Evolutionary conservation across 148 eudicot genomes (phyloP), one percentile per base, ranked within the genome.

Genomic region (Vaccinium myrtillus): DNA sequence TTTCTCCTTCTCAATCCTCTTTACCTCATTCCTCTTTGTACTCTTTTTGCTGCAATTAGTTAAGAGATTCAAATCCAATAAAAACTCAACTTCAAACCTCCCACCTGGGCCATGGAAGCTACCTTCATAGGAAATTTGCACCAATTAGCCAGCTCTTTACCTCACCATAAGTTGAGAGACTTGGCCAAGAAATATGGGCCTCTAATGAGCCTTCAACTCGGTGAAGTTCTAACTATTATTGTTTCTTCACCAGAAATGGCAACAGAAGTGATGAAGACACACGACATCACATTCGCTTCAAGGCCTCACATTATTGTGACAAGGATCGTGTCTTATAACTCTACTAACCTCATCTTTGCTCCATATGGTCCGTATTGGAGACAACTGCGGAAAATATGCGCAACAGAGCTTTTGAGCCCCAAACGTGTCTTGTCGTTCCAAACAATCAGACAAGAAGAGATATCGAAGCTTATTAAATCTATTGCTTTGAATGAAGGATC

Each of bases 231-330:
- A 18, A 18, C 77, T 43, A 19, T 75, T 0, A 25, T 75, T 19
- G 77, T 75, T 19, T 86, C 88, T 15, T 86, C 88, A 10, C 65
- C 90, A 4, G 83, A 86, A 25, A 81, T 77, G 4, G 90, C 90
- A 21, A 81, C 63, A 54, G 61, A 84, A 23, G 73, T 88, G 18
- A 71, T 84, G 88, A 83, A 88, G 51, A 81, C 86, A 6, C 87
- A 88, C 21, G 87, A 86, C 48, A 7, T 86, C 1, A 79, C 51
- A 80, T 88, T 88, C 7, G 86, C 90, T 76, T 19, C 49, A 0
- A 75, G 77, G 77, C 77, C 77, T 18, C n/a, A 19, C 77, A 19
- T 3, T 8, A 7, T 75, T 3, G 25, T 1, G 1, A 36, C 77
- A 36, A 43, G 25, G 23, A 39, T 43, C 5, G 5, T 43, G 23